phyloP scores from a whole-genome alignment of 495 filamentous ascomycete species.

The Opeltia flavorubescens region DNA sequence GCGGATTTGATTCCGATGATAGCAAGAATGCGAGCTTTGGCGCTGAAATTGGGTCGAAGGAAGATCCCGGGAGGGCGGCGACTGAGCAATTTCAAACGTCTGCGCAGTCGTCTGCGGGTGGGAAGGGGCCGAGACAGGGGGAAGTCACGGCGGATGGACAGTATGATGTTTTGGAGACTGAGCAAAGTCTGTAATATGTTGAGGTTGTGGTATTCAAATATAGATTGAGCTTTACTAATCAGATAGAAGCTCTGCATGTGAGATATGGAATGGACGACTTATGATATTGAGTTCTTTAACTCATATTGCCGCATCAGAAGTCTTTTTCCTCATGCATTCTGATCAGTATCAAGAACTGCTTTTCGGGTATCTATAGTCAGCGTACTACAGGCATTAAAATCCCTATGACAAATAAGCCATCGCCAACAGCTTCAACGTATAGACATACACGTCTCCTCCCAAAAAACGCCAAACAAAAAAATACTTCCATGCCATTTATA shows the following conservation, averaged over 20 bases:
- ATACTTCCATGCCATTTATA: slow-evolving; percentile 2
- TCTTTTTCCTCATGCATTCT: too few species aligned
- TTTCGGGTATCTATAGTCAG: not conserved
- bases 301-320: not conserved
- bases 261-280: not conserved
- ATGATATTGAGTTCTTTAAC: not conserved
- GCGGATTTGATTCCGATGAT: slow-evolving; percentile 32
- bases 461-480: not conserved
- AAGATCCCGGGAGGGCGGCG: slow-evolving; percentile 48
- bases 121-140: slow-evolving; percentile 28
- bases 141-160: slow-evolving; percentile 22
- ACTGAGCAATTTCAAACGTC: slow-evolving; percentile 33
- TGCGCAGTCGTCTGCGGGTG: slow-evolving; percentile 25
- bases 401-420: not conserved
- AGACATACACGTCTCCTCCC: not conserved
- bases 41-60: slow-evolving; percentile 40
- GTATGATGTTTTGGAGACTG: slow-evolving; percentile 29
- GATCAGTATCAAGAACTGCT: not conserved
- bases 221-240: not conserved
- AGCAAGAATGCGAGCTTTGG: slow-evolving; percentile 45
- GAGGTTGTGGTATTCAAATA: not conserved
- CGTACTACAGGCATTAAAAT: not conserved
- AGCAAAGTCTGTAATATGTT: slow-evolving; percentile 25
- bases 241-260: not conserved
- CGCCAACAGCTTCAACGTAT: too few species aligned